Evolutionary conservation across 2,329 filamentous ascomycete genomes (phyloP), one percentile per base, ranked within the genome.

Genomic region (Ascochyta pisi): DNA sequence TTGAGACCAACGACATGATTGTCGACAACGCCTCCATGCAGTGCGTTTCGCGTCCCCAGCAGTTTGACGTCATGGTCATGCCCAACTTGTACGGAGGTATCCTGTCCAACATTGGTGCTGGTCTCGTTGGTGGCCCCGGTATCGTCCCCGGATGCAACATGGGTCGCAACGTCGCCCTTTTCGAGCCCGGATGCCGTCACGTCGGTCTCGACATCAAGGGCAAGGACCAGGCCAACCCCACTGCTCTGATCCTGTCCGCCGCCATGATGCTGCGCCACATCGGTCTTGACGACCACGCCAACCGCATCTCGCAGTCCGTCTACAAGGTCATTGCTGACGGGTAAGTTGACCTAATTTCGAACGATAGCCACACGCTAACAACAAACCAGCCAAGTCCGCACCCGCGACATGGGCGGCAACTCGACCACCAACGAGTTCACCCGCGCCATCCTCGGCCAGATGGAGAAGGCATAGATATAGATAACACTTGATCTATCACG

Each of bases 1-100:
- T 99, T 70, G 91, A 97, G 84, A 89, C 89, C 76, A 96, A 96
- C 84, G 95, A 99, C 83, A 97, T 99, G 94, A 99, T 99, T 79
- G 95, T 99, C 80, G 95, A 99, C 83, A 99, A 99, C 81, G 95
- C 95, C 74, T 96, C 91, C 75, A 99, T 99, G 95, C 95, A 99
- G 84, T 96, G 92, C 77, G 95, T 99, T 69, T 93, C 91, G 67
- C 86, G 87, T 67, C 95, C 95, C 61, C 95, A 98, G 83, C 95
- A 99, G 81, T 99, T 99, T 77, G 95, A 99, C 78, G 95, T 99
- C 72, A 91, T 99, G 89, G 95, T 99, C 79, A 98, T 98, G 93
- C 95, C 95, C 74, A 99, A 99, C 85, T 83, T 98, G 76, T 98
- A 98, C 86, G 94, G 94, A 79, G 93, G 94, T 77, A 99, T 99